Evolutionary conservation across 1,284 basidiomycete genomes (phyloP), one percentile per base, ranked within the genome.

Genomic region (Tremellales sp.): DNA sequence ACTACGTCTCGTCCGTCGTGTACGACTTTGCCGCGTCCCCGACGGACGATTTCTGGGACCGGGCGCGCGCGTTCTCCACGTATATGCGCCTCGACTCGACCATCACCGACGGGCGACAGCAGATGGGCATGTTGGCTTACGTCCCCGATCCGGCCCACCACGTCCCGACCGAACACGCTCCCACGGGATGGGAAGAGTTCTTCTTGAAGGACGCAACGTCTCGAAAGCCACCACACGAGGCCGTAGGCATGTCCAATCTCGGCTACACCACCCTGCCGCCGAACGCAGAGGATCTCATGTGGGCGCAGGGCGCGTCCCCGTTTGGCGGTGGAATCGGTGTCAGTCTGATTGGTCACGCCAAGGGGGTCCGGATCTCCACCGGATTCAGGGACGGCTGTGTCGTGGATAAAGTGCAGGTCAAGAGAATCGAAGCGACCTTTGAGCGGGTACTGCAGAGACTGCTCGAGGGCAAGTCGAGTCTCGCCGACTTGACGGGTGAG

Each of bases 141-240:
- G 44, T 71, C 12, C 67, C 66, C 5, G 62, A 70, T 36, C 47
- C 51, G 1, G 21, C 26, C 47, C 8, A 43, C 47, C 10, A n/a
- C 44, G 4, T 32, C 38, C 16, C 31, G 26, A 18, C 12, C n/a
- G n/a, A n/a, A n/a, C n/a, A n/a, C n/a, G n/a, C n/a, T 2, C 57
- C 63, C 3, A 71, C 67, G 5, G 63, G 58, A 9, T 71, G 65
- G 65, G 65, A 70, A 48, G 45, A 60, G n/a, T 64, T 59, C 46
- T 60, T 66, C 31, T 25, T 47, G 14, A 42, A 48, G 8, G 51
- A 60, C 12, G 47, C 57, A 3, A 19, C 43, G 3, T 40, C 45
- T 3, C n/a, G 24, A 2, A 43, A 29, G 5, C 59, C 61, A 2
- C 60, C 45, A 29, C 39, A 36, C n/a, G 54, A 53, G 7, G 48